Evolutionary conservation across 805 yeast genomes (phyloP).

Genomic region (Suhomyces prunicola): DNA sequence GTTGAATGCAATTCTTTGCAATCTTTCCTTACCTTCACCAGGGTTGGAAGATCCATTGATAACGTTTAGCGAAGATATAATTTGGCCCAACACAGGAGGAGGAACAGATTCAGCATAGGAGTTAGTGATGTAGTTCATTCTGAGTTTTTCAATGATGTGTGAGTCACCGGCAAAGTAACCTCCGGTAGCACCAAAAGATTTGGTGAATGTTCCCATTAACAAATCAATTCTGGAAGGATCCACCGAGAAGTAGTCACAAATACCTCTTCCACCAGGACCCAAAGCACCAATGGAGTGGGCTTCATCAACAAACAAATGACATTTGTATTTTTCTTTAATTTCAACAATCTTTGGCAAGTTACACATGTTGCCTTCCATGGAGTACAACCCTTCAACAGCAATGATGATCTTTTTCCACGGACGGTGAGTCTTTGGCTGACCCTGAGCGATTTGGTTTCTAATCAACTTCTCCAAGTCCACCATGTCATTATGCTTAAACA

Average conservation of each 20-base stretch:
- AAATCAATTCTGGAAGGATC: slow-evolving; percentile 76
- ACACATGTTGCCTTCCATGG: slow-evolving; percentile 90
- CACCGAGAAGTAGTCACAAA: slow-evolving; percentile 88
- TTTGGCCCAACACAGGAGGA: slow-evolving; percentile 91
- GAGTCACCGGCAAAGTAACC: slow-evolving; percentile 87
- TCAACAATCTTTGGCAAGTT: slow-evolving; percentile 73
- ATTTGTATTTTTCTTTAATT: slow-evolving; percentile 78
- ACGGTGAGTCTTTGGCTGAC: slow-evolving; percentile 91
- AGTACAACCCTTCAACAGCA: slow-evolving; percentile 88
- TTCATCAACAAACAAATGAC: slow-evolving; percentile 90
- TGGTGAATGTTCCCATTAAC: slow-evolving; percentile 96
- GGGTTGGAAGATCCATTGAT: slow-evolving; percentile 82
- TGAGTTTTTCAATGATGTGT: slow-evolving; percentile 66
- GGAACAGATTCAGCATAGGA: slow-evolving; percentile 81
- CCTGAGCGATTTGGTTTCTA: slow-evolving; percentile 84
- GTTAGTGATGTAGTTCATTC: slow-evolving; percentile 69
- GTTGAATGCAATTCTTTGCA: slow-evolving; percentile 92
- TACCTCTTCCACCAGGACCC: slow-evolving; percentile 92
- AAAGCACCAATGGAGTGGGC: slow-evolving; percentile 99
- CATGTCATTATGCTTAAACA: slow-evolving; percentile 92
- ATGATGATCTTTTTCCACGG: slow-evolving; percentile 90
- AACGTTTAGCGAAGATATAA: slow-evolving; percentile 71
- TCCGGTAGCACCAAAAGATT: slow-evolving; percentile 98
- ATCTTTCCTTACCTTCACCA: slow-evolving; percentile 89
- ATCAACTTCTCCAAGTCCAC: slow-evolving; percentile 67